Percentiles rank a stretch among this genome's conserved stretches.
phyloP scores from a whole-genome alignment of 768 basidiomycete species.

The Lactarius hatsudake region DNA sequence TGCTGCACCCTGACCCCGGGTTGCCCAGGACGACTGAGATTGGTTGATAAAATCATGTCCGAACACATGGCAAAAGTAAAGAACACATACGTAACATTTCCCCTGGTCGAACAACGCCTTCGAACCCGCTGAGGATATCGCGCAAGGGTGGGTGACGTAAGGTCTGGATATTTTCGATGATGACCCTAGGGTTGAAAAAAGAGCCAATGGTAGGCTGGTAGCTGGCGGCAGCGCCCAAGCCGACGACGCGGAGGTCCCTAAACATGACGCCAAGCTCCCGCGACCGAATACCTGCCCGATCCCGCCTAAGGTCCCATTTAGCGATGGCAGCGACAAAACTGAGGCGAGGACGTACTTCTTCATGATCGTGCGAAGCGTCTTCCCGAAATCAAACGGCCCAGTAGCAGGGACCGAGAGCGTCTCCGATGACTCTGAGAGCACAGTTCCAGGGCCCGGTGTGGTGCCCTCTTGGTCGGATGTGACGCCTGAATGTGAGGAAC shows the following conservation, averaged over 20 bases:
- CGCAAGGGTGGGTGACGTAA: constrained; percentile 59
- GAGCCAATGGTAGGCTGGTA: constrained; percentile 63
- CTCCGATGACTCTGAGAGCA: constrained; percentile 22
- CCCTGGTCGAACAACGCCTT: constrained; percentile 56
- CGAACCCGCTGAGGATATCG: constrained; percentile 51
- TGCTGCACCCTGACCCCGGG: constrained; percentile 81
- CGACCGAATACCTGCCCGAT: constrained; percentile 46
- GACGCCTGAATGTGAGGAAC: constrained; percentile 30
- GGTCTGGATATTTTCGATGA: constrained; percentile 43
- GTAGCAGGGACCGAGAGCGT: constrained; percentile 27
- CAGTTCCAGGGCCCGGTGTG: neutral
- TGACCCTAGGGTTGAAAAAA: constrained; percentile 50
- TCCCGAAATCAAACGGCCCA: constrained; percentile 35
- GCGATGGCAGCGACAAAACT: neutral
- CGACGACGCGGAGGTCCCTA: constrained; percentile 55
- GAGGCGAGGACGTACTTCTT: constrained; percentile 26
- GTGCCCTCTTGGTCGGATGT: constrained; percentile 52
- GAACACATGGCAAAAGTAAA: neutral
- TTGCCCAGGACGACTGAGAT: constrained; percentile 44
- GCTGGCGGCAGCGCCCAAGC: constrained; percentile 53
- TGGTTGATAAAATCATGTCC: neutral
- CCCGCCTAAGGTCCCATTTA: constrained; percentile 37
- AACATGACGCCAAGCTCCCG: constrained; percentile 64
- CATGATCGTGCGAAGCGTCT: constrained; percentile 30
- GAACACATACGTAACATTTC: constrained; percentile 63